phyloP scores from a whole-genome alignment of 192 early-diverging fungal genomes.

The Coemansia sp. region DNA sequence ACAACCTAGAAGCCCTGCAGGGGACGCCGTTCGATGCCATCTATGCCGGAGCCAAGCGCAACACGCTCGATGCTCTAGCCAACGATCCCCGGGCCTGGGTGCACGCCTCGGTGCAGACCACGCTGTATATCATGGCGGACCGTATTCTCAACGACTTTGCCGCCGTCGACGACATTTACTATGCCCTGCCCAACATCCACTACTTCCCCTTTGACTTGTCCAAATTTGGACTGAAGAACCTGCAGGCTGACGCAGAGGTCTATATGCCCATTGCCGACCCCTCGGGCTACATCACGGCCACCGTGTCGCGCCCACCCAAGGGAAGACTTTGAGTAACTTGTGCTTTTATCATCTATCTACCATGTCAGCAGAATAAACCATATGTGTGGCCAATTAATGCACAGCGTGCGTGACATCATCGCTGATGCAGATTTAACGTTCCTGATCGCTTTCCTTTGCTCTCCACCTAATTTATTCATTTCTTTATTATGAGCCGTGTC shows the following conservation, averaged over 20 bases:
- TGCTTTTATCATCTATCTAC: slow-evolving; percentile 3
- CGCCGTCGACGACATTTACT: slow-evolving; percentile 59
- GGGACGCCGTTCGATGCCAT: slow-evolving; percentile 56
- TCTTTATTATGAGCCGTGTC: slow-evolving; percentile 3
- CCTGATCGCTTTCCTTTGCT: slow-evolving; percentile 19
- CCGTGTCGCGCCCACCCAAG: slow-evolving; percentile 54
- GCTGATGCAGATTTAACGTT: slow-evolving; percentile 9
- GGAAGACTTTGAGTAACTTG: slow-evolving; percentile 32
- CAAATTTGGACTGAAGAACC: slow-evolving; percentile 70
- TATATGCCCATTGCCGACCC: slow-evolving; percentile 74
- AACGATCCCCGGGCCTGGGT: slow-evolving; percentile 62
- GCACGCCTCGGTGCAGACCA: slow-evolving; percentile 76
- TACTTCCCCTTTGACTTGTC: slow-evolving; percentile 70
- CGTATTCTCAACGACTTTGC: slow-evolving; percentile 58
- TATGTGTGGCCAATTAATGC: slow-evolving; percentile 1
- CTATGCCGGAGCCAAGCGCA: slow-evolving; percentile 57
- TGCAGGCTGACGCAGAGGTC: slow-evolving; percentile 62
- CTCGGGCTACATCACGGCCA: slow-evolving; percentile 71
- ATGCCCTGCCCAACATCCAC: slow-evolving; percentile 77
- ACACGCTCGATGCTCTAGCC: slow-evolving; percentile 73
- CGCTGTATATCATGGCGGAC: slow-evolving; percentile 74
- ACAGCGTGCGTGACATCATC: slow-evolving; percentile 3
- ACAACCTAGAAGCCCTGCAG: slow-evolving; percentile 13
- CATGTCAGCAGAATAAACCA: neutral
- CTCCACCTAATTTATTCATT: neutral